These are phyloP conservation scores for Citrus cavaleriei DNA, from an alignment of 345 rosid genomes.

Conservation along the genomic window DNA sequence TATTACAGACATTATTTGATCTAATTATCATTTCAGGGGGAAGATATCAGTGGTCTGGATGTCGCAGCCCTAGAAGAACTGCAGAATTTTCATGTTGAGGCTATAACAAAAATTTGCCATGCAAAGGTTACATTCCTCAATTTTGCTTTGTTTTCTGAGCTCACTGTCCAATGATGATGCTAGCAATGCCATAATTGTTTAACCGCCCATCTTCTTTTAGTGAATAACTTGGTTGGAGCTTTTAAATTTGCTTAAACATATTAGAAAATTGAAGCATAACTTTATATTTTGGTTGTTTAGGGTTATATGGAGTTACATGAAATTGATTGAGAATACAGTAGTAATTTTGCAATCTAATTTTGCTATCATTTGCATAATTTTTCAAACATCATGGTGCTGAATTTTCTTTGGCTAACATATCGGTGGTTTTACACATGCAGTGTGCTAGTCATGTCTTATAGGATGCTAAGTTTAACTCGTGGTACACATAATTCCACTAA, in stretches of 20 bases:
- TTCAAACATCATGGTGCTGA: neutral
- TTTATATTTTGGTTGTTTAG: neutral
- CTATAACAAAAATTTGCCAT: conserved; percentile 47
- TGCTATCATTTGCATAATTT: neutral
- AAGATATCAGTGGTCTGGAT: conserved; percentile 45
- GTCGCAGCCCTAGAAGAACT: conserved; percentile 46
- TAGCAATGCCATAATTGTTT: neutral
- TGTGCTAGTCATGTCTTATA: conserved; percentile 27
- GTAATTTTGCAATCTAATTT: neutral
- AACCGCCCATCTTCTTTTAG: neutral
- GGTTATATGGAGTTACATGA: neutral
- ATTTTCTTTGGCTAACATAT: neutral
- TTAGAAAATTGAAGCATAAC: neutral
- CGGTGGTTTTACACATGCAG: conserved; percentile 27
- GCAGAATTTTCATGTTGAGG: conserved; percentile 56
- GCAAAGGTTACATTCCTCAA: conserved; percentile 36
- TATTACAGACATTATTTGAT: neutral
- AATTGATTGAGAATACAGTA: neutral
- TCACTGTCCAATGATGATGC: neutral
- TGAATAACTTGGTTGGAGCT: neutral
- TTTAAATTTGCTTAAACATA: neutral
- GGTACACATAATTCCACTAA: neutral
- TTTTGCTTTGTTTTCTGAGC: neutral
- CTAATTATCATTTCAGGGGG: conserved; percentile 37
- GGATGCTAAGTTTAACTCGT: conserved; percentile 10